phyloP scores from a whole-genome alignment of 208 protist genomes.

The Trypanosoma avium region DNA sequence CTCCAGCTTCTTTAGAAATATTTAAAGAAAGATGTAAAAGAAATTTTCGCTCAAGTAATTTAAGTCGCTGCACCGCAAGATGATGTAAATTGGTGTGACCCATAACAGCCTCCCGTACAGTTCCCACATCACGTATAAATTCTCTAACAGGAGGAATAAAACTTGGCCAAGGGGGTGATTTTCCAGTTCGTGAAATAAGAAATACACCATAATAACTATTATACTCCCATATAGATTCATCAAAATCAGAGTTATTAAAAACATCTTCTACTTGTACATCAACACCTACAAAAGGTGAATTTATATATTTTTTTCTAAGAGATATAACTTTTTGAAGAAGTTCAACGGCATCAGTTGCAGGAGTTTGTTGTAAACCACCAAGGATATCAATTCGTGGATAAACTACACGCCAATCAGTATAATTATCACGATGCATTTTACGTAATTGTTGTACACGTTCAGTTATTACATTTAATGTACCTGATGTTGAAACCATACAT shows the following conservation, averaged over 20 bases:
- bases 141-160: conserved; percentile 75
- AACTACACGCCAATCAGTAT: conserved; percentile 72
- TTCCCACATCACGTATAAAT: conserved; percentile 83
- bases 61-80: conserved; percentile 84
- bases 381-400: conserved; percentile 84
- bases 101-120: conserved; percentile 58
- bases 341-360: conserved; percentile 53
- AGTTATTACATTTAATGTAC: conserved; percentile 27
- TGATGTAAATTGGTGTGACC: conserved; percentile 66
- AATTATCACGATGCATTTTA: conserved; percentile 50
- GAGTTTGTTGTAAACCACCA: conserved; percentile 16
- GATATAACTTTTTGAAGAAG: conserved; percentile 61
- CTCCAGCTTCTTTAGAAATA: conserved; percentile 78
- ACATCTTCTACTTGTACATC: conserved; percentile 83
- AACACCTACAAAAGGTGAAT: conserved; percentile 38
- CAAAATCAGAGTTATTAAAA: conserved; percentile 75
- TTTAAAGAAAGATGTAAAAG: conserved; percentile 93
- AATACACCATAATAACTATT: conserved; percentile 91
- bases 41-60: conserved; percentile 92
- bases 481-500: conserved; percentile 9
- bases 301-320: conserved; percentile 78
- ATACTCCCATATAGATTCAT: conserved; percentile 86
- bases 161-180: conserved; percentile 68
- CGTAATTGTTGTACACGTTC: conserved; percentile 54
- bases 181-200: conserved; percentile 67